Base-by-base conservation (phyloP, 805 yeast genomes). In the Yarrowia porcina region DNA sequence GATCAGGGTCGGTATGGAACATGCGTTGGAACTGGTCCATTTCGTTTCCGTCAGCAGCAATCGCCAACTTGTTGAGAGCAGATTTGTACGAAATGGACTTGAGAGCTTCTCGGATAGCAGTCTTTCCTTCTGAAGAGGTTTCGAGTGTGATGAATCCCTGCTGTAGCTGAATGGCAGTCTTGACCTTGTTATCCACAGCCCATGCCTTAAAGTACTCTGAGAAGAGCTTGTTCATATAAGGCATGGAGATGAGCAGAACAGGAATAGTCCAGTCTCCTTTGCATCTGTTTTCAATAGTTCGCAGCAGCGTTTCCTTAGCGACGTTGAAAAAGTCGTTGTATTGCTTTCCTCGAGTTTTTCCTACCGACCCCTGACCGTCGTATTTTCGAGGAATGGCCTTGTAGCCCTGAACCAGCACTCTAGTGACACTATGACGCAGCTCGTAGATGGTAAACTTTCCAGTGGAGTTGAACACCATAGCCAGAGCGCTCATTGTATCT, bases 81-180 rank as follows among this genome's bases (percentile, higher is more conserved):
- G 61, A 56, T 20, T 56, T 56, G 49, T 56, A 56, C 13, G 61
- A 39, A 21, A 56, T 30, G 20, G 61, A 56, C 38, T 56, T 56
- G 61, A 56, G 61, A 23, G 61, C 61, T n/a, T 56, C 61, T 56
- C 61, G 35, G n/a, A 56, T 56, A 13, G 61, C 61, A 20, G 61
- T 56, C 32, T 56, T 56, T 2, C 61, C 49, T 36, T 56, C 61
- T 4, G 49, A 39, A 5, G 61, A 56, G 3, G 61, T 56, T 10
- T 56, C 61, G 23, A 56, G 49, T 1, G 61, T 56, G 15, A 56
- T 32, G 17, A 56, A 56, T 4, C 49, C 49, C 20, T 30, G 27
- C 27, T 56, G 61, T 23, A 56, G 30, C n/a, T 28, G 61, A 28
- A 56, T 39, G 21, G 61, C 61, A 2, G 44, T 39, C 23, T 56